Evolutionary conservation across 2,329 filamentous ascomycete species (phyloP), one percentile per base, ranked within the genome.

Genomic region (Fusarium sp.): DNA sequence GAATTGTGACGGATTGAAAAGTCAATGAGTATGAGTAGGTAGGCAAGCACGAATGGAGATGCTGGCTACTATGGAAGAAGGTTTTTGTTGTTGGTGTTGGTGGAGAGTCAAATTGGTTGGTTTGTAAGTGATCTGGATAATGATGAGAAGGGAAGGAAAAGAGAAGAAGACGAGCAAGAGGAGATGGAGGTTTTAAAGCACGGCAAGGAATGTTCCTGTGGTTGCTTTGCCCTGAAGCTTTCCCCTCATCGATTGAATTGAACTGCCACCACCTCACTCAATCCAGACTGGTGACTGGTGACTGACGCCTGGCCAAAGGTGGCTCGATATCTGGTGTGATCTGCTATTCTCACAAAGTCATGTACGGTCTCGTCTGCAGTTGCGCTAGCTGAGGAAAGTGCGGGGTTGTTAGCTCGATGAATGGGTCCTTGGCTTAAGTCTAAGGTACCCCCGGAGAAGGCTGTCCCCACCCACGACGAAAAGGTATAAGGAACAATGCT

Each of bases 151-250:
- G 69, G 71, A 66, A 65, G 70, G 59, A 70, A 73, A 70, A 63
- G 64, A 66, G 58, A 63, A 59, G 56, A 48, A 60, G 63, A 67
- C 63, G 71, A 63, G 58, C 56, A 69, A 55, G 66, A 61, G 72
- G 61, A 74, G 62, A 55, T 70, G 62, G 60, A 63, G 51, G 73
- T 65, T 70, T 67, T 71, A 69, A 73, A 73, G 63, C 66, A 74
- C 63, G 59, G 58, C 55, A 63, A 65, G 59, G 65, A 58, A 69
- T 65, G 62, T 51, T 55, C 42, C 42, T 63, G 48, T 59, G 61
- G 59, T 64, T 58, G 52, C 60, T 65, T 65, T 62, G 58, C 46
- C 63, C 52, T 58, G 53, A 58, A 42, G 41, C 46, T 68, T 63
- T 68, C 68, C 63, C 67, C 65, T 70, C 67, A 70, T 67, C 39